phyloP scores from a whole-genome alignment of 2,329 filamentous ascomycete species.

The Hypomyces perniciosus region DNA sequence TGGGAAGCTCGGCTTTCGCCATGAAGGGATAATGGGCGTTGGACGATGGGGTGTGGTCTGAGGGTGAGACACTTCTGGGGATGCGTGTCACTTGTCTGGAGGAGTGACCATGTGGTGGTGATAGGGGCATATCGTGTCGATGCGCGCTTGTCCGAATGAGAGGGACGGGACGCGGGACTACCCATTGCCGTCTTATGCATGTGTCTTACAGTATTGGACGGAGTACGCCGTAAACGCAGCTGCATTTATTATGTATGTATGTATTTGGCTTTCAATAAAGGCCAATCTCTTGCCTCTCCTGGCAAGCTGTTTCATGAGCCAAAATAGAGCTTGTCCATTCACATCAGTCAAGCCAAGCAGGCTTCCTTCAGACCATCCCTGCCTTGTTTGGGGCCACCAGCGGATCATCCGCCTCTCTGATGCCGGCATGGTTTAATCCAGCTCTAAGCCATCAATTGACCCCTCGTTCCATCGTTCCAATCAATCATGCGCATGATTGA shows the following conservation, averaged over 20 bases:
- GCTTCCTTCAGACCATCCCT: background rate
- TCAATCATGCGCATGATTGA: background rate
- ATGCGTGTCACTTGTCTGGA: background rate
- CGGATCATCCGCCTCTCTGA: constrained; percentile 8
- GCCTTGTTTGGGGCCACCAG: constrained; percentile 5
- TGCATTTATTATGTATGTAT: no score
- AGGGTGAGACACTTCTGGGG: background rate
- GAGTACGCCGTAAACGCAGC: no score
- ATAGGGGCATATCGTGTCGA: background rate
- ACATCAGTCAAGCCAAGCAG: background rate
- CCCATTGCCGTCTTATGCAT: background rate
- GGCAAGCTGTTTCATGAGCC: no score
- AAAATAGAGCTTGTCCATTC: no score
- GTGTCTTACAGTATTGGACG: background rate
- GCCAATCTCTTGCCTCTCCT: no score
- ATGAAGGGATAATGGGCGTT: background rate
- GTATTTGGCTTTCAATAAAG: no score
- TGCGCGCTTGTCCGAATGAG: no score
- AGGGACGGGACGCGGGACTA: background rate
- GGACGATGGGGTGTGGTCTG: background rate
- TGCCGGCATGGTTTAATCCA: background rate
- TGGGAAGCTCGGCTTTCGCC: background rate
- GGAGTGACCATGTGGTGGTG: background rate
- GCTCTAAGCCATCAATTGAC: background rate
- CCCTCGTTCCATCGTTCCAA: background rate